Conservation (phyloP, 2,329 filamentous ascomycete species). For the Colletotrichum simmondsii region DNA sequence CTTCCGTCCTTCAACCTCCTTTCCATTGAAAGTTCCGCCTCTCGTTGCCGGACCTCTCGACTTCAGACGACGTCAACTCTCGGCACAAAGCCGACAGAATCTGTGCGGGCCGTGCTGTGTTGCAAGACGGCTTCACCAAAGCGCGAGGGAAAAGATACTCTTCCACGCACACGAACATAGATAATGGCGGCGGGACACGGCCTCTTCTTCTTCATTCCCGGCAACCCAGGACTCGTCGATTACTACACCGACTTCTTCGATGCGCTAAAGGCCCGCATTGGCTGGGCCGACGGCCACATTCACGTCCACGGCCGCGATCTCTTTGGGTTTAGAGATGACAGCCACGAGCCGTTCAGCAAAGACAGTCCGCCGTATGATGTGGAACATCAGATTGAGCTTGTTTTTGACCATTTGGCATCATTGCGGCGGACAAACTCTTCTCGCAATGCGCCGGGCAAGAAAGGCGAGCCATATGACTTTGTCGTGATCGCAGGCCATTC, state of each 20-base stretch:
- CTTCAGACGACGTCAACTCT: conserved; percentile 21
- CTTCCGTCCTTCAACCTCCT: conserved; percentile 5
- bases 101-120: conserved; percentile 30
- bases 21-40: neutral
- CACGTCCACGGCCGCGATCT: conserved; percentile 70
- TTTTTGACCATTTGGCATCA: conserved; percentile 50
- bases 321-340: conserved; percentile 66
- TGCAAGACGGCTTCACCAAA: neutral
- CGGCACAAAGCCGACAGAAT: conserved; percentile 9
- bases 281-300: conserved; percentile 48
- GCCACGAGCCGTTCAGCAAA: conserved; percentile 57
- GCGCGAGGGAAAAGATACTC: neutral
- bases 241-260: conserved; percentile 78
- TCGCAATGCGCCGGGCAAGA: conserved; percentile 38
- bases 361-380: conserved; percentile 60
- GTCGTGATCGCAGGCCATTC: conserved; percentile 80
- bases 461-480: conserved; percentile 59
- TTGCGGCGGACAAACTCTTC: conserved; percentile 41
- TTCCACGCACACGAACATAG: neutral
- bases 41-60: neutral
- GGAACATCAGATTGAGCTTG: conserved; percentile 62
- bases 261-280: conserved; percentile 44
- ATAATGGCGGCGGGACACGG: conserved; percentile 40
- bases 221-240: conserved; percentile 80
- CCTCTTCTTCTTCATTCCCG: conserved; percentile 79